Base-by-base conservation (phyloP, 2,329 filamentous ascomycete species). In the Hyphodiscus sp. region DNA sequence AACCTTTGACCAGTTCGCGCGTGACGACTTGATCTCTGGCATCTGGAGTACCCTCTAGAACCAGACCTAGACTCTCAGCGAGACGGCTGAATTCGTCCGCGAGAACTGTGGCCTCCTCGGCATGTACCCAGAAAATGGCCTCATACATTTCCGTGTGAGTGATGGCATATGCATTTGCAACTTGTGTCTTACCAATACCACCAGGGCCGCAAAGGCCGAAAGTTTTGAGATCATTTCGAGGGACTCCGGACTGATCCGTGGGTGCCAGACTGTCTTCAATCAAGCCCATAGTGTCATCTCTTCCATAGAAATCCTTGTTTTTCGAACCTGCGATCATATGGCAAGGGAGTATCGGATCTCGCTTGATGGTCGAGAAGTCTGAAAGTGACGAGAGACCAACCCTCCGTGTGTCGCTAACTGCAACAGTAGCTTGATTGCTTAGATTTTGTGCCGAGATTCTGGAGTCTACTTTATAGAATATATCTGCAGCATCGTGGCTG, bases 91-190 rank as follows among this genome's bases (percentile, higher is more conserved):
- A 68, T 51, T 57, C 45, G 15, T 60, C 44, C 16, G 61, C 65
- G 18, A 69, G 51, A 49, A 67, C 65, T 7, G 50, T 58, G 44
- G 58, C 48, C 7, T 61, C 58, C 52, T 68, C 66, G 6, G 67
- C 66, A 19, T 54, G 20, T 6, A 69, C 58, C 67, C 67, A 69
- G 51, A 69, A 63, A 29, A 69, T 58, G 9, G 63, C 65, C 52
- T 68, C 67, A 54, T 65, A 69, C 18, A 50, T 49, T 2, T 41
- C 26, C 51, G 62, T 59, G 42, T 63, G 55, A 26, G 54, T 48
- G 41, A 53, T 42, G 19, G 56, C 57, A 56, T 64, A 69, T 49
- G 67, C 58, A 43, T 51, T 56, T 13, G 67, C 65, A 44, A 67
- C 61, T 41, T 65, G 60, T 5, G 62, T 64, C 52, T 66, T 67